A percentile compares a stretch with the other conserved stretches of the same genome.
Conservation (phyloP, 306 rosid species). For the Pterocarpus santalinus region DNA sequence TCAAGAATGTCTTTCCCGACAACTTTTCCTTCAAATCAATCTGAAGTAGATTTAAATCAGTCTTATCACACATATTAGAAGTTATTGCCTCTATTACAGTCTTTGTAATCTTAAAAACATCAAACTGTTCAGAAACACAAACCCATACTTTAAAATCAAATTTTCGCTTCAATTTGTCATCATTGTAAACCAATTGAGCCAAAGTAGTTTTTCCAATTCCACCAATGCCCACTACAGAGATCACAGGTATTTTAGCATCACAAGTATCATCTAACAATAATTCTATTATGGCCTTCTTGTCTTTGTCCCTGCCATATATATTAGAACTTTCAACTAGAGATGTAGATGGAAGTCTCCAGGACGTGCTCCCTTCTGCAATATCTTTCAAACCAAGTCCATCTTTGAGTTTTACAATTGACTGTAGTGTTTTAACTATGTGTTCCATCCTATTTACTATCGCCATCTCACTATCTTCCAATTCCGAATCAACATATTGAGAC, state of each 20-base stretch:
- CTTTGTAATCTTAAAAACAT: not conserved
- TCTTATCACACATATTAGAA: not conserved
- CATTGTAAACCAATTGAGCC: not conserved
- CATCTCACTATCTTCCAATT: too few species aligned
- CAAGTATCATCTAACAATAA: not conserved
- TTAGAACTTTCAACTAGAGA: not conserved
- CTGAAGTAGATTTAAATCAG: not conserved
- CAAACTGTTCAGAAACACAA: not conserved
- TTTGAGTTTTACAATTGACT: not conserved
- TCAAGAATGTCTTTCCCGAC: not conserved
- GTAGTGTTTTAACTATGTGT: not conserved
- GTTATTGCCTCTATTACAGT: not conserved
- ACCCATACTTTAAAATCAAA: not conserved
- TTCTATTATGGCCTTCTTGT: not conserved
- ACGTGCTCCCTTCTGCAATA: not conserved
- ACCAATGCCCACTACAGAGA: not conserved
- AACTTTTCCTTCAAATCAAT: not conserved
- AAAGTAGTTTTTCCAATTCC: not conserved
- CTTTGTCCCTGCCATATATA: not conserved
- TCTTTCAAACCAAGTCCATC: not conserved
- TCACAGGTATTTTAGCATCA: not conserved
- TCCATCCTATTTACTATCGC: not conserved
- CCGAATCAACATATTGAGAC: not conserved
- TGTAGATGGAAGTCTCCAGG: not conserved
- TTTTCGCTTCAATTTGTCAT: not conserved